Evolutionary conservation across 1,284 basidiomycete genomes (phyloP), one percentile per base, ranked within the genome.

Genomic region (Apiotrichum brassicae): DNA sequence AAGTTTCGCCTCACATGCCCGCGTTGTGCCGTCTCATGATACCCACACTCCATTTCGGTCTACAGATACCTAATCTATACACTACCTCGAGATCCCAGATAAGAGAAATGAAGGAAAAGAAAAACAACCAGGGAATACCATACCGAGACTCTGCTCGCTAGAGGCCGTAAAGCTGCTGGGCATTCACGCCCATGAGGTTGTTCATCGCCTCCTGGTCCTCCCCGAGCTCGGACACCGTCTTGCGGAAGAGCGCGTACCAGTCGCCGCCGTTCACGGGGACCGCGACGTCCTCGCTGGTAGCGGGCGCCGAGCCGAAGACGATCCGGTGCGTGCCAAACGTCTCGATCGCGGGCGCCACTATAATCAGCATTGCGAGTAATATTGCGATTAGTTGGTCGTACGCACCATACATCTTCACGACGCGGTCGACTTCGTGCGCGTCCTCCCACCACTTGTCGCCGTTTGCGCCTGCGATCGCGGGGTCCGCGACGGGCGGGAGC

Each of bases 401-500:
- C 87, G 73, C 68, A 92, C 88, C 75, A 73, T 88, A 93, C 81
- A 91, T 87, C 77, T 87, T 89, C 68, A 91, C 79, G 42, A 87
- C 79, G 43, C 84, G 77, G 71, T 85, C 83, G 81, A 86, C 70
- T 87, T 87, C 66, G 77, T 81, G 65, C 76, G 77, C 59, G 32
- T 80, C 81, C 23, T 63, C 52, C 68, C 66, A 70, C 72, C 74
- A 71, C 4, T 43, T 46, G n/a, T 67, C 61, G 24, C 71, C 69
- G 2, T 35, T 66, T 7, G 49, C 46, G 16, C 42, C 44, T 12
- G 77, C 77, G 16, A 46, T 25, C 18, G 36, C 41, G 25, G 43
- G 36, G 58, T 82, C 80, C 80, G 86, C 86, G 1, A 80, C 72
- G 0, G 89, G 90, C 2, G 90, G 89, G 4, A 85, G 75, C 61